Conservation (phyloP, 176 grass and related monocot genomes). For the Aechmea fasciata region DNA sequence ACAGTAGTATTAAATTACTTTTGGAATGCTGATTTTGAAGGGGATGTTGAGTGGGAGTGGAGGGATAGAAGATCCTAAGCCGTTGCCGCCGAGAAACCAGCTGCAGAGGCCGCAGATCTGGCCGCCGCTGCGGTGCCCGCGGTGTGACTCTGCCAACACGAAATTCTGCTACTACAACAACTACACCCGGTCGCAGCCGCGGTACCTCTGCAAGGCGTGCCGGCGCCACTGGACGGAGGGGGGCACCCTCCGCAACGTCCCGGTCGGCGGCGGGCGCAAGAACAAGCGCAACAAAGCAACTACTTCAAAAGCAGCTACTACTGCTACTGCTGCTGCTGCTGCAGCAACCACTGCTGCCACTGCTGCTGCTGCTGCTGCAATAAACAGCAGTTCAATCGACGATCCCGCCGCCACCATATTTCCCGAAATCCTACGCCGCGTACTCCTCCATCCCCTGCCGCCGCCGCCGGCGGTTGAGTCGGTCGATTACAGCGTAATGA, state of each 20-base stretch:
- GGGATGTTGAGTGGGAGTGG: slow-evolving; percentile 1
- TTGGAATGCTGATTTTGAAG: background rate
- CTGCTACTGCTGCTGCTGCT: background rate
- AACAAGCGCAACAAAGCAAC: slow-evolving; percentile 48
- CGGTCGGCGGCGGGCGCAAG: slow-evolving; percentile 81
- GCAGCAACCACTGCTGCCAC: background rate
- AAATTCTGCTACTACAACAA: slow-evolving; percentile 99
- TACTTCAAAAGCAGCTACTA: slow-evolving; percentile 1
- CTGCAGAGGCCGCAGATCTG: slow-evolving; percentile 33
- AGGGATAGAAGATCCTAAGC: slow-evolving; percentile 2
- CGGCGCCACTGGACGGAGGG: slow-evolving; percentile 86
- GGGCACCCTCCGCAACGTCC: slow-evolving; percentile 86
- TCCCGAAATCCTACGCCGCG: slow-evolving; percentile 48
- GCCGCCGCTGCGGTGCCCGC: slow-evolving; percentile 60
- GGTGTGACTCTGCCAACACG: slow-evolving; percentile 73
- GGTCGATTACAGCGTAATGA: background rate
- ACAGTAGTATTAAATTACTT: background rate
- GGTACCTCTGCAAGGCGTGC: slow-evolving; percentile 71
- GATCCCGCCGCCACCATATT: slow-evolving; percentile 25
- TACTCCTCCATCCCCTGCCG: slow-evolving; percentile 25
- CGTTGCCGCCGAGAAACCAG: background rate
- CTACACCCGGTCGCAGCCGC: slow-evolving; percentile 84
- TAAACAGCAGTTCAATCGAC: slow-evolving; percentile 9
- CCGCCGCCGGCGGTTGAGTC: slow-evolving; percentile 7
- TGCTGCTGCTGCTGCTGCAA: background rate